Evolutionary conservation across 2,329 filamentous ascomycete species (phyloP).

Genomic region (Aureobasidium sp.): DNA sequence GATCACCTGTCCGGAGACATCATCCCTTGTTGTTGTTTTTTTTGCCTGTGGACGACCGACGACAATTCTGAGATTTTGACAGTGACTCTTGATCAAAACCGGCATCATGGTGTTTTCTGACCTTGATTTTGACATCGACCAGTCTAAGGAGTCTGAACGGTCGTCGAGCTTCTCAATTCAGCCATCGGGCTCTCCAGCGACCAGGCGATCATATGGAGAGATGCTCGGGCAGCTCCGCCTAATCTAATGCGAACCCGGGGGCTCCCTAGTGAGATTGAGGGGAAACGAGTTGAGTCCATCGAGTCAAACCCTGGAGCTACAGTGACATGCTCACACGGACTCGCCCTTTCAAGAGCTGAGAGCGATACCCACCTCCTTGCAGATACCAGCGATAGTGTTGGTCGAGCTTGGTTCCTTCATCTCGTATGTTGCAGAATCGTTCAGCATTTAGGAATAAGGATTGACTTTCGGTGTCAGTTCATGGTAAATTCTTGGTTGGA

Average conservation of each 20-base stretch:
- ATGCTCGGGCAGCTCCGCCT: slow-evolving; percentile 9
- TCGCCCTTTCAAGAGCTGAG: neutral
- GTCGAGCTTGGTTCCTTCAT: neutral
- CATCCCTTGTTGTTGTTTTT: slow-evolving; percentile 10
- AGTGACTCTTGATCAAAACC: neutral
- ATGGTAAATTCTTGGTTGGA: neutral
- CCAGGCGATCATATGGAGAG: slow-evolving; percentile 4
- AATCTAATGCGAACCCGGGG: slow-evolving; percentile 4
- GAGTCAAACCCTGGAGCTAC: neutral
- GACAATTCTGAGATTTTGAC: neutral
- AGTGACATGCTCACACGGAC: slow-evolving; percentile 5
- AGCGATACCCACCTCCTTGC: neutral
- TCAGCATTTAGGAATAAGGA: too few species aligned
- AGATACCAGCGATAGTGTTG: neutral
- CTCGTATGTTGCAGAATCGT: neutral
- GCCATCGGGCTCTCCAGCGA: neutral
- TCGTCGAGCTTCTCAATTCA: too few species aligned
- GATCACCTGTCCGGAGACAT: slow-evolving; percentile 7
- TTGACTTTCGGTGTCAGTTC: too few species aligned
- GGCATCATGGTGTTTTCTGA: neutral
- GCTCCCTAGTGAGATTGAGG: slow-evolving; percentile 10
- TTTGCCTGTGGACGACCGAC: slow-evolving; percentile 1
- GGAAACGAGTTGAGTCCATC: neutral
- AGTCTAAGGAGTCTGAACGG: neutral
- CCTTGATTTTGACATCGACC: neutral